These are phyloP conservation scores for Thecaphora thlaspeos DNA, from an alignment of 1,284 basidiomycete genomes.

Conservation along the genomic window DNA sequence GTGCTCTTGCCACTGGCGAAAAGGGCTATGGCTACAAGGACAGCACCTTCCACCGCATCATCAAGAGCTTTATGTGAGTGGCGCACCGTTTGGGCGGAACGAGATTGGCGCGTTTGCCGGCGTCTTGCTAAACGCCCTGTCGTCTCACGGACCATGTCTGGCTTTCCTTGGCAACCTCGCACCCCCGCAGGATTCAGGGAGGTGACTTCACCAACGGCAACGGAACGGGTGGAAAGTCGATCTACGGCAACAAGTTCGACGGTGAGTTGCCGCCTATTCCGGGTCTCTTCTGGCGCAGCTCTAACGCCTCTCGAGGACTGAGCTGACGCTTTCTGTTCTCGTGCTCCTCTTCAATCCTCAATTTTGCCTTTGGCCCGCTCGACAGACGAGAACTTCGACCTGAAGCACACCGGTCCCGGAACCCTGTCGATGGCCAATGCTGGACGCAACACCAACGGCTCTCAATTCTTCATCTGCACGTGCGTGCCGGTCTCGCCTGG, in stretches of 20 bases:
- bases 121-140: too few species aligned
- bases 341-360: too few species aligned
- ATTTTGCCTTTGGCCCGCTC: too few species aligned
- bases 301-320: too few species aligned
- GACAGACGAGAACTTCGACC: constrained; percentile 47
- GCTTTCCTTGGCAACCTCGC: neutral
- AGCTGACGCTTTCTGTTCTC: too few species aligned
- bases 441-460: constrained; percentile 60
- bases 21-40: constrained; percentile 74
- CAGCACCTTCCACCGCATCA: constrained; percentile 65
- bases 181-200: constrained; percentile 27
- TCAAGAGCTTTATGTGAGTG: constrained; percentile 67
- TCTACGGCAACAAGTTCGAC: constrained; percentile 48
- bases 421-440: constrained; percentile 49
- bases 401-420: constrained; percentile 51
- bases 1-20: constrained; percentile 59
- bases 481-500: too few species aligned
- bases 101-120: too few species aligned
- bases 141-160: neutral
- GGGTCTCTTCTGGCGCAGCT: neutral
- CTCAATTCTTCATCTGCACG: constrained; percentile 57
- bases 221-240: constrained; percentile 53
- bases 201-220: constrained; percentile 57
- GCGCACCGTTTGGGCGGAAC: too few species aligned
- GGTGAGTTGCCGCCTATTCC: too few species aligned